Base-by-base conservation (phyloP, 192 early-diverging fungal species). In the Pecoramyces ruminantium region DNA sequence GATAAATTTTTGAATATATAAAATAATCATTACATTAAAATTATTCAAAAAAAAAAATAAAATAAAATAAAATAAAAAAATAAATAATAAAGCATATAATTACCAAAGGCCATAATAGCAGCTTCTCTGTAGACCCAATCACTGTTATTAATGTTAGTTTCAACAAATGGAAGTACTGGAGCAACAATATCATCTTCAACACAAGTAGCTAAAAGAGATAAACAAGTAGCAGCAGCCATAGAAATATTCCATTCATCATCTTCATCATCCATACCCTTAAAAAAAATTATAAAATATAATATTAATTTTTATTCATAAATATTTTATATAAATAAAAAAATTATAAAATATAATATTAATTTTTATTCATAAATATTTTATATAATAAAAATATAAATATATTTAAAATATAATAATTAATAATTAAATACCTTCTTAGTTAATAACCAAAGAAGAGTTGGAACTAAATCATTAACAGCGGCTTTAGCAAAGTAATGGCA, bases 201-300 rank as follows among this genome's bases (percentile, higher is more conserved):
- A 42, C 92, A 92, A 83, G 90, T 93, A 14, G 97, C 94, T 42
- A 97, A 90, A 79, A 96, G 87, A 13, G 94, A 88, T 81, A 99
- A 86, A 82, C 97, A 98, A 14, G 97, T 98, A 28, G 94, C 94
- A 28, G 98, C 95, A 29, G 97, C 96, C 98, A 99, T 99, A 11
- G 95, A 92, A 51, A 96, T 90, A 84, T 94, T 98, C 97, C 97
- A 99, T 85, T 98, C 97, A 84, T 99, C 98, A 81, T 97, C 98
- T 82, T 98, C 98, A 27, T 96, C 96, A 58, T 98, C 96, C 83
- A 97, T 97, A 67, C 98, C 97, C 89, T 92, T 29, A 80, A 42
- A 17, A 39, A 80, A 42, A 17, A 42, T 29, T 42, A 81, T 6
- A 4, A 29, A 34, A 77, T 28, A 38, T 79, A 88, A n/a, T n/a